Base-by-base conservation (phyloP, 2,329 filamentous ascomycete genomes). In the Fusarium musae region DNA sequence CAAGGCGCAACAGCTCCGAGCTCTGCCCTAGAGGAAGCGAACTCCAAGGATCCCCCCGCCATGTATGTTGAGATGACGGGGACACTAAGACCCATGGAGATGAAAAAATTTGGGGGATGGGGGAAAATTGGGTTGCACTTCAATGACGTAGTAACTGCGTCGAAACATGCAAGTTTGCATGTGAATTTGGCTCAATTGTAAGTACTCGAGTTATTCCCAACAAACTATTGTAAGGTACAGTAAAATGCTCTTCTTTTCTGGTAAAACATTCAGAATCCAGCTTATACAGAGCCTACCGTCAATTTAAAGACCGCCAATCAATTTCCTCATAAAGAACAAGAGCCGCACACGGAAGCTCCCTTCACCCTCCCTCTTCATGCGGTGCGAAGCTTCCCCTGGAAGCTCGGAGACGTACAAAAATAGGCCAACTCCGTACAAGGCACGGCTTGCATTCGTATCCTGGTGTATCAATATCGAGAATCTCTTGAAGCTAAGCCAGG, bases 401-500 rank as follows among this genome's bases (percentile, higher is more conserved):
- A 32, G 30, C 60, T 68, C 62, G 23, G 34, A 68, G 61, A 58
- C 40, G 53, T 71, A 47, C 40, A 52, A 65, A 59, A 69, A 71
- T 73, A 73, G 71, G 43, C 71, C 59, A 59, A 54, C 42, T 67
- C 61, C 63, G 61, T 73, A 40, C 57, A 73, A 69, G 66, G 30
- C 39, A 49, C 42, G 49, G 39, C 46, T 66, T 61, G 44, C 32
- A 39, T 47, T 69, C 66, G 66, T 70, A 52, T 63, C 37, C 30
- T n/a, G 28, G 49, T 58, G 57, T 42, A 44, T 70, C 52, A 37
- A 49, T 34, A 47, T 66, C 34, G 23, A 42, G 36, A 44, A 15
- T 28, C 53, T 73, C 53, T 50, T 70, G 32, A 44, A 65, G 63
- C 71, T 74, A 73, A 26, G 21, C 71, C 34, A 59, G 54, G 67